Percentiles rank a stretch among this genome's conserved stretches.
These are phyloP conservation scores for Boletus rufocinnamomeus DNA, from an alignment of 768 basidiomycete genomes.

Conservation along the genomic window DNA sequence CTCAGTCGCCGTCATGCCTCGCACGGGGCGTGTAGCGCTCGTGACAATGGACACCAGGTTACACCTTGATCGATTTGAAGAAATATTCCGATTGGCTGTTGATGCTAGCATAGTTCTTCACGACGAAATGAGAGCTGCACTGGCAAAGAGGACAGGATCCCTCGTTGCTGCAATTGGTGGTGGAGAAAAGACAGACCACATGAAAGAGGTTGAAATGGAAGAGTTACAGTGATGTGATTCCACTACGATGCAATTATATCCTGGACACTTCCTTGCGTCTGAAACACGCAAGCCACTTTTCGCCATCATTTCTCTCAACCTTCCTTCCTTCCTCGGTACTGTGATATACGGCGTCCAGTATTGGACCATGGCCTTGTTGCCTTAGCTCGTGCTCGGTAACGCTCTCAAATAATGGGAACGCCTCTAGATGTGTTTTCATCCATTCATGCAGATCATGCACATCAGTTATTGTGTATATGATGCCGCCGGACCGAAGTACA, in stretches of 20 bases:
- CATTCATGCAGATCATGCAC: slow-evolving; percentile 92
- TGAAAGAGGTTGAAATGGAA: slow-evolving; percentile 41
- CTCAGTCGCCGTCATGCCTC: slow-evolving; percentile 88
- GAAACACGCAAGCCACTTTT: slow-evolving; percentile 94
- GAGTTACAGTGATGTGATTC: slow-evolving; percentile 35
- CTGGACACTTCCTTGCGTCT: slow-evolving; percentile 49
- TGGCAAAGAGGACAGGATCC: slow-evolving; percentile 59
- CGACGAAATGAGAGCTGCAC: slow-evolving; percentile 77
- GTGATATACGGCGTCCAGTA: slow-evolving; percentile 79
- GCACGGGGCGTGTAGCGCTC: slow-evolving; percentile 80
- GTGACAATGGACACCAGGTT: slow-evolving; percentile 94
- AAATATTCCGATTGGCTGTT: slow-evolving; percentile 77
- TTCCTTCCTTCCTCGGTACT: slow-evolving; percentile 98
- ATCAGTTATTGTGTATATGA: slow-evolving; percentile 97
- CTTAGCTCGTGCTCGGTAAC: slow-evolving; percentile 76
- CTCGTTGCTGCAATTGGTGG: slow-evolving; percentile 65
- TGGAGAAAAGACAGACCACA: slow-evolving; percentile 37
- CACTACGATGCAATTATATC: slow-evolving; percentile 6
- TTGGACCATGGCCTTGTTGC: slow-evolving; percentile 70
- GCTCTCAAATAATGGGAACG: slow-evolving; percentile 84
- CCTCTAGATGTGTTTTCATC: slow-evolving; percentile 90
- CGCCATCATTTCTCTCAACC: slow-evolving; percentile 86
- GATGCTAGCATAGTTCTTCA: slow-evolving; percentile 80
- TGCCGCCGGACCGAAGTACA: slow-evolving; percentile 88
- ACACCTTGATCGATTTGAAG: slow-evolving; percentile 90